Percentiles rank a stretch among this genome's conserved stretches.
Evolutionary conservation across 2,329 filamentous ascomycete genomes (phyloP).

Genomic region (Aphanocladium album): DNA sequence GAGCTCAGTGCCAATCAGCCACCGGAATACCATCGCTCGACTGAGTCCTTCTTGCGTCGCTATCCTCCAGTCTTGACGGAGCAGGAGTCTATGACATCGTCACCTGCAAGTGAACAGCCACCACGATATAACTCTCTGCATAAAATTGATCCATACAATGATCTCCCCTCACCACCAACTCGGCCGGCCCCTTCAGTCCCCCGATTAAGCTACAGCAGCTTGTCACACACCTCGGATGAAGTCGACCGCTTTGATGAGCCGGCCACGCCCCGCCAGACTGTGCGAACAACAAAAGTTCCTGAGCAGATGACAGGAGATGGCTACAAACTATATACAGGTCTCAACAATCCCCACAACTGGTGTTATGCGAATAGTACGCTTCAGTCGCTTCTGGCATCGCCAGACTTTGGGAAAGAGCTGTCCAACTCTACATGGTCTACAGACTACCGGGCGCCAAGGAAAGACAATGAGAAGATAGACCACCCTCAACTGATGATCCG

Average conservation of each 20-base stretch:
- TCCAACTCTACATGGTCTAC: conserved; percentile 54
- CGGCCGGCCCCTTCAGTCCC: conserved; percentile 65
- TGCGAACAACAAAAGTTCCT: conserved; percentile 33
- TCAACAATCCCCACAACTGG: conserved; percentile 74
- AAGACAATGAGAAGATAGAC: conserved; percentile 48
- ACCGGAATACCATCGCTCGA: conserved; percentile 58
- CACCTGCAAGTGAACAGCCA: conserved; percentile 20
- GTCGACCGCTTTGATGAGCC: conserved; percentile 33
- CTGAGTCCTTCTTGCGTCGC: conserved; percentile 77
- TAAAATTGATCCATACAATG: conserved; percentile 38
- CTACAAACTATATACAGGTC: conserved; percentile 47
- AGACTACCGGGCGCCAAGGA: conserved; percentile 63
- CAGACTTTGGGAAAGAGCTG: conserved; percentile 61
- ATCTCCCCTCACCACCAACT: conserved; percentile 53
- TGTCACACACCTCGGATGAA: conserved; percentile 41
- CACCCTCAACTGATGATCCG: conserved; percentile 56
- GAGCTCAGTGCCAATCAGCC: conserved; percentile 45
- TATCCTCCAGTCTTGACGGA: conserved; percentile 67
- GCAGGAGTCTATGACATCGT: conserved; percentile 55
- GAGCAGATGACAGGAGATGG: conserved; percentile 41
- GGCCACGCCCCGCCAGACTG: conserved; percentile 33
- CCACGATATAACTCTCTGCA: conserved; percentile 24
- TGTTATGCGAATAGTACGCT: conserved; percentile 93
- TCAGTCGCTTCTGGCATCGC: conserved; percentile 74
- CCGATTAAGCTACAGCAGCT: conserved; percentile 73